These are phyloP conservation scores for Plantago major DNA, from an alignment of 257 asterid species.

Conservation along the genomic window DNA sequence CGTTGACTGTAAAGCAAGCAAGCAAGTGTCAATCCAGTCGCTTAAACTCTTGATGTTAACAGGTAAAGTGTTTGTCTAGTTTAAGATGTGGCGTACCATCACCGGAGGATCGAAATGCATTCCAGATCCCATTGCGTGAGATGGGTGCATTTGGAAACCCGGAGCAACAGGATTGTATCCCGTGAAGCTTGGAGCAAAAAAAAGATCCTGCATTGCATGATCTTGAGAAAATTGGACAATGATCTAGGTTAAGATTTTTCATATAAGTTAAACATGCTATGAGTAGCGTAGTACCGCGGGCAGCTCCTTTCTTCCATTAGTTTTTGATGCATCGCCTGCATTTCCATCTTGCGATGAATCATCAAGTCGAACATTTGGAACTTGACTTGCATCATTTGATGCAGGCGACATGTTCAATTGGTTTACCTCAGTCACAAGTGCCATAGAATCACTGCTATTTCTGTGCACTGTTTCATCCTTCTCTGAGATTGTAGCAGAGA, in stretches of 20 bases:
- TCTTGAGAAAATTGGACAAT: not conserved
- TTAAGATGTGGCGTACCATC: slow-evolving; percentile 35
- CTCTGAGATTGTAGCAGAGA: slow-evolving; percentile 13
- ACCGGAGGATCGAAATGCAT: slow-evolving; percentile 45
- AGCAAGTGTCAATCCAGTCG: not conserved
- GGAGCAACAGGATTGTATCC: slow-evolving; percentile 38
- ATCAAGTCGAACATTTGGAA: slow-evolving; percentile 25
- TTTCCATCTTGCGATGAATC: slow-evolving; percentile 35
- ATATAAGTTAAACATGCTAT: not conserved
- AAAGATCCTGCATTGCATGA: slow-evolving; percentile 51
- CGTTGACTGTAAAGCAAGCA: slow-evolving; percentile 30
- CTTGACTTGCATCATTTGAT: slow-evolving; percentile 24
- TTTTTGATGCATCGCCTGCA: slow-evolving; percentile 29
- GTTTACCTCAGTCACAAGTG: slow-evolving; percentile 18
- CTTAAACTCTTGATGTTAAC: not conserved
- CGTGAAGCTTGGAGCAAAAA: slow-evolving; percentile 42
- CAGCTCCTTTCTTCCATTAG: slow-evolving; percentile 55
- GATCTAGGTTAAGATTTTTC: not conserved
- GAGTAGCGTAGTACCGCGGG: slow-evolving; percentile 48
- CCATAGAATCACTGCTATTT: slow-evolving; percentile 11
- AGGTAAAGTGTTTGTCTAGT: not conserved
- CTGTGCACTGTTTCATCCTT: slow-evolving; percentile 18
- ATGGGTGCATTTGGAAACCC: slow-evolving; percentile 50
- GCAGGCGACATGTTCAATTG: slow-evolving; percentile 30
- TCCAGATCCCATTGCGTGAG: slow-evolving; percentile 47